These are phyloP conservation scores for Begonia fuchsioides DNA, from an alignment of 306 rosid species.

Conservation along the genomic window DNA sequence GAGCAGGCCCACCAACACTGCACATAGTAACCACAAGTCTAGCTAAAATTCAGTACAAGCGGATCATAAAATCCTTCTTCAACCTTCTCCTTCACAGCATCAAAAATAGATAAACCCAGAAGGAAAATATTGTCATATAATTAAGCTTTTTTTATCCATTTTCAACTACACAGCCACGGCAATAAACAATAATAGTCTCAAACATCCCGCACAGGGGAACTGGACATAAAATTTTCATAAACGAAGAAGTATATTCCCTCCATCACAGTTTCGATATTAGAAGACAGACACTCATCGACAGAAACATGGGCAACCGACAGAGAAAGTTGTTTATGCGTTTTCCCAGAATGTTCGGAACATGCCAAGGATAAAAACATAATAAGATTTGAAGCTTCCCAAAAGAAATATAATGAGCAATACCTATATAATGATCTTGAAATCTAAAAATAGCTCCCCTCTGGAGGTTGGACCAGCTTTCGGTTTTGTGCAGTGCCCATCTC, in stretches of 20 bases:
- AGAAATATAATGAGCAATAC: conserved; percentile 37
- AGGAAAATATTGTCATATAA: no score
- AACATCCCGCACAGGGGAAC: no score
- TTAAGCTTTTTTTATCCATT: no score
- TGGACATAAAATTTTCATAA: no score
- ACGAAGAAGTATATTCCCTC: not conserved
- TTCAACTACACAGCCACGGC: no score
- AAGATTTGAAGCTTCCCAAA: conserved; percentile 14
- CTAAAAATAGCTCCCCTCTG: conserved; percentile 98
- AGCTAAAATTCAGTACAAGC: no score
- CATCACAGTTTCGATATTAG: conserved; percentile 1
- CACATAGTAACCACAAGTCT: no score
- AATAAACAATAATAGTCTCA: no score
- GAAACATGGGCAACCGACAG: conserved; percentile 7
- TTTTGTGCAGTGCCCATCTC: conserved; percentile 93
- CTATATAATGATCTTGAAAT: conserved; percentile 10
- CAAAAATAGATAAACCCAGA: no score
- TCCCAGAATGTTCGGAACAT: conserved; percentile 8
- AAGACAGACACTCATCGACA: conserved; percentile 8
- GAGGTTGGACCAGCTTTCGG: conserved; percentile 99
- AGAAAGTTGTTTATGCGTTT: conserved; percentile 6
- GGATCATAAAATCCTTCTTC: no score
- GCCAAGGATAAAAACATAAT: conserved; percentile 19
- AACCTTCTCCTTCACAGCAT: no score
- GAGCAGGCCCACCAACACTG: no score